These are phyloP conservation scores for Nematodospora anomalae DNA, from an alignment of 1,139 yeast species.

Conservation along the genomic window DNA sequence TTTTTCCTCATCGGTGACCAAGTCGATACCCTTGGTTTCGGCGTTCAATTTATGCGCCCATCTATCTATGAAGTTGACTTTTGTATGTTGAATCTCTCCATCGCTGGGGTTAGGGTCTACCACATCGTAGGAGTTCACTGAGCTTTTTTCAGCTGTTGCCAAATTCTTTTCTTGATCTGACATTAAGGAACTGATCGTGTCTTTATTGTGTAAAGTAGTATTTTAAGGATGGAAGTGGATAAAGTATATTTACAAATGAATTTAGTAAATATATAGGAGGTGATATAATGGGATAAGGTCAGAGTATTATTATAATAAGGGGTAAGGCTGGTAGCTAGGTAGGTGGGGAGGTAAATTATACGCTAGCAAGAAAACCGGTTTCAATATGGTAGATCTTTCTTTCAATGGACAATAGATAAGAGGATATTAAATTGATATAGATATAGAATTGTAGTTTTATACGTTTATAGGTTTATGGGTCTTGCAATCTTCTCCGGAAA, in stretches of 20 bases:
- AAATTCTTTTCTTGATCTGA: slow-evolving; percentile 7
- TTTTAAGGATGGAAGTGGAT: slow-evolving; percentile 13
- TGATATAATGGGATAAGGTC: slow-evolving; percentile 8
- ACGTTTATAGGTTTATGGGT: too few relatives aligned
- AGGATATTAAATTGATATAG: too few relatives aligned
- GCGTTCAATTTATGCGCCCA: slow-evolving; percentile 44
- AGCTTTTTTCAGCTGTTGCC: slow-evolving; percentile 8
- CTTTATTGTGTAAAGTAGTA: too few relatives aligned
- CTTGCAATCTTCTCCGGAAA: too few relatives aligned
- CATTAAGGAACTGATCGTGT: too few relatives aligned
- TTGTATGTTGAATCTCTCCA: slow-evolving; percentile 13
- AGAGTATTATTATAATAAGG: too few relatives aligned
- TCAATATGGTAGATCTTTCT: too few relatives aligned
- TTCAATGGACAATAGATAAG: too few relatives aligned
- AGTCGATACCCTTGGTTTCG: slow-evolving; percentile 70
- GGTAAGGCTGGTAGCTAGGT: too few relatives aligned
- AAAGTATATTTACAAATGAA: slow-evolving; percentile 10
- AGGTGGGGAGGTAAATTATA: too few relatives aligned
- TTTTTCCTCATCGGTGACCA: slow-evolving; percentile 67
- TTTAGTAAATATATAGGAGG: slow-evolving; percentile 14
- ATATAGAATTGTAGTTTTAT: too few relatives aligned
- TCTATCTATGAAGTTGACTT: slow-evolving; percentile 21
- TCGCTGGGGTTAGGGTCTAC: slow-evolving; percentile 8
- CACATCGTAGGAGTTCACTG: slow-evolving; percentile 10
- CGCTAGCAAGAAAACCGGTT: too few relatives aligned